phyloP scores from a whole-genome alignment of 441 rosid genomes.

The Kokia cookei region DNA sequence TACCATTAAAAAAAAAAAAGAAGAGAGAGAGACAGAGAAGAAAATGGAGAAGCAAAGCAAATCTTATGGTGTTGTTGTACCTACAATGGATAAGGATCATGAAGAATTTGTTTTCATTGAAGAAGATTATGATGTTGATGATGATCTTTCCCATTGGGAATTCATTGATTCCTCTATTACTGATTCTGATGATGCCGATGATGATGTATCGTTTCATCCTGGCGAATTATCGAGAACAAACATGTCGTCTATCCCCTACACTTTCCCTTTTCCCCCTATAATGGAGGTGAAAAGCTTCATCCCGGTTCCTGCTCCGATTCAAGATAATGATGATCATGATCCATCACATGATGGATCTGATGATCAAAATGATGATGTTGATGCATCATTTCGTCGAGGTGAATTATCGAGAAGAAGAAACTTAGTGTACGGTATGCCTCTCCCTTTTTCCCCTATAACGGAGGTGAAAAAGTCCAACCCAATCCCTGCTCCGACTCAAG shows the following conservation, averaged over 20 bases:
- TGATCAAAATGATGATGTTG: not conserved
- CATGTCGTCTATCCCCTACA: no score
- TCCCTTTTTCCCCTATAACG: not conserved
- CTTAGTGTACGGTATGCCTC: no score
- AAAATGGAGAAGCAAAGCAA: conserved; percentile 4
- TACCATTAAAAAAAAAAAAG: not conserved
- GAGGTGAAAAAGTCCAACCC: not conserved
- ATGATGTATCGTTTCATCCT: not conserved
- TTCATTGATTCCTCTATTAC: conserved; percentile 35
- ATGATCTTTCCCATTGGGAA: conserved; percentile 38
- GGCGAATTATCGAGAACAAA: no score
- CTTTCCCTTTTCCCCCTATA: not conserved
- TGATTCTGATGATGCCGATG: conserved; percentile 22
- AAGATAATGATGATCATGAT: not conserved
- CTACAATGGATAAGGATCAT: not conserved
- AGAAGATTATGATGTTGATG: conserved; percentile 9
- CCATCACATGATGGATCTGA: not conserved
- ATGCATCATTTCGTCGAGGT: no score
- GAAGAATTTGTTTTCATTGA: not conserved
- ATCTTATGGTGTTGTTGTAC: not conserved
- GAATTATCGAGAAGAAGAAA: not conserved
- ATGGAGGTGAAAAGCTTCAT: not conserved
- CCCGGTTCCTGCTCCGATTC: not conserved
- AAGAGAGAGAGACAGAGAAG: not conserved
- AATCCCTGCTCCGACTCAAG: not conserved